phyloP scores from a whole-genome alignment of 2,329 filamentous ascomycete species.

The Sporothrix variecibatus region DNA sequence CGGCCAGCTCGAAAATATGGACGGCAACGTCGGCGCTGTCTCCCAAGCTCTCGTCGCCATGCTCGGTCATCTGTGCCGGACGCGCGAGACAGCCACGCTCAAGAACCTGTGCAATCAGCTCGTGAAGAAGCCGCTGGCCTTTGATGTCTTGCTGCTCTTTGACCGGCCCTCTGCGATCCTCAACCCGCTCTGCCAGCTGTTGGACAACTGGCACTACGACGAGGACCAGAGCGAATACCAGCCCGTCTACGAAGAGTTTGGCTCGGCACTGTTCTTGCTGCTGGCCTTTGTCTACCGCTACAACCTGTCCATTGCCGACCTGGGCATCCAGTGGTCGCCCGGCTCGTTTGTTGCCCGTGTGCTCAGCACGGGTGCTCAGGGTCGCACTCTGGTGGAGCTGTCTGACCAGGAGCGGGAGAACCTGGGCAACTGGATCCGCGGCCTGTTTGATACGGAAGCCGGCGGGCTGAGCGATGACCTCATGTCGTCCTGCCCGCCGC shows the following conservation, averaged over 20 bases:
- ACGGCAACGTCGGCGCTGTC: slow-evolving; percentile 87
- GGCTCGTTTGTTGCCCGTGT: slow-evolving; percentile 71
- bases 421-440: slow-evolving; percentile 73
- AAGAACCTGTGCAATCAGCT: slow-evolving; percentile 72
- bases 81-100: slow-evolving; percentile 77
- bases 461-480: slow-evolving; percentile 76
- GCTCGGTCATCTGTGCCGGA: slow-evolving; percentile 67
- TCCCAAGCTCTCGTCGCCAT: slow-evolving; percentile 75
- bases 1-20: slow-evolving; percentile 81
- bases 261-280: slow-evolving; percentile 71
- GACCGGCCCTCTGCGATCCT: slow-evolving; percentile 69
- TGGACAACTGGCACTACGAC: slow-evolving; percentile 80
- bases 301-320: slow-evolving; percentile 62
- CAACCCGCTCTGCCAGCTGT: slow-evolving; percentile 70
- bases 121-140: slow-evolving; percentile 68
- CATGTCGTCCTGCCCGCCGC: slow-evolving; percentile 78
- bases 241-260: slow-evolving; percentile 84
- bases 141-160: slow-evolving; percentile 77
- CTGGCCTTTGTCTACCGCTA: slow-evolving; percentile 77
- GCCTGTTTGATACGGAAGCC: slow-evolving; percentile 73
- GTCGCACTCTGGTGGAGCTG: slow-evolving; percentile 60
- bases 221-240: slow-evolving; percentile 81
- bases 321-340: slow-evolving; percentile 56
- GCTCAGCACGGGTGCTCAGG: slow-evolving; percentile 60
- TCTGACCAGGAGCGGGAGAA: slow-evolving; percentile 65